Evolutionary conservation across 352 stramenopile species (phyloP).

Genomic region (Phytophthora chlamydospora): DNA sequence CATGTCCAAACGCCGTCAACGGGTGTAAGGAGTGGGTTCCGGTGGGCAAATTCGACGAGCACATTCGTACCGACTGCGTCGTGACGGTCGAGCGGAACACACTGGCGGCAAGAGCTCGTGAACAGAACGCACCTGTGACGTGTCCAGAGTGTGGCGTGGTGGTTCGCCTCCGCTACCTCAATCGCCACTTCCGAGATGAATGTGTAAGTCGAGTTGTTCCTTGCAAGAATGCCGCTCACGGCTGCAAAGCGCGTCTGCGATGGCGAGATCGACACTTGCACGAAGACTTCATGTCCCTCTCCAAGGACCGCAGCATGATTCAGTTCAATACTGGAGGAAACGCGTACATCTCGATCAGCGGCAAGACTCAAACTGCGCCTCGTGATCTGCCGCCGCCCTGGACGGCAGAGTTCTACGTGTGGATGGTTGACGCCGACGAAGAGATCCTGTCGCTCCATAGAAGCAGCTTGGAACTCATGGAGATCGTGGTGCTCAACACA

Average conservation of each 20-base stretch:
- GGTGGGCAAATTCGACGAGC: conserved; percentile 57
- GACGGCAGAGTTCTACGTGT: conserved; percentile 75
- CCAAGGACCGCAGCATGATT: conserved; percentile 52
- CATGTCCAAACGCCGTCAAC: conserved; percentile 62
- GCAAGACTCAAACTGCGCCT: conserved; percentile 8
- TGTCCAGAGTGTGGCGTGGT: conserved; percentile 62
- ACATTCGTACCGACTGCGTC: conserved; percentile 52
- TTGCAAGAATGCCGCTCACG: conserved; percentile 74
- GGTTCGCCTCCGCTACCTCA: conserved; percentile 46
- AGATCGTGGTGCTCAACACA: conserved; percentile 41
- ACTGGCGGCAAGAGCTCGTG: conserved; percentile 48
- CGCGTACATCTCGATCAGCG: conserved; percentile 49
- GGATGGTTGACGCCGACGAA: conserved; percentile 53
- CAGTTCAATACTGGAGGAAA: conserved; percentile 54
- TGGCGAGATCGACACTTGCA: conserved; percentile 77
- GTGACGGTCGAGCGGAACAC: conserved; percentile 63
- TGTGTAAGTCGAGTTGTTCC: conserved; percentile 69
- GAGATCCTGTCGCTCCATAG: conserved; percentile 61
- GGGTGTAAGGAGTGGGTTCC: conserved; percentile 78
- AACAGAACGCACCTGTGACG: conserved; percentile 50
- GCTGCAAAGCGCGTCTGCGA: conserved; percentile 59
- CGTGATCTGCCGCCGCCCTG: conserved; percentile 63
- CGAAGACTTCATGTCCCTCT: conserved; percentile 62
- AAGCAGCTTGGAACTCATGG: conserved; percentile 44
- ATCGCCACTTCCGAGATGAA: conserved; percentile 46